These are phyloP conservation scores for Avena eriantha DNA, from an alignment of 176 grass and related monocot species.

Conservation along the genomic window DNA sequence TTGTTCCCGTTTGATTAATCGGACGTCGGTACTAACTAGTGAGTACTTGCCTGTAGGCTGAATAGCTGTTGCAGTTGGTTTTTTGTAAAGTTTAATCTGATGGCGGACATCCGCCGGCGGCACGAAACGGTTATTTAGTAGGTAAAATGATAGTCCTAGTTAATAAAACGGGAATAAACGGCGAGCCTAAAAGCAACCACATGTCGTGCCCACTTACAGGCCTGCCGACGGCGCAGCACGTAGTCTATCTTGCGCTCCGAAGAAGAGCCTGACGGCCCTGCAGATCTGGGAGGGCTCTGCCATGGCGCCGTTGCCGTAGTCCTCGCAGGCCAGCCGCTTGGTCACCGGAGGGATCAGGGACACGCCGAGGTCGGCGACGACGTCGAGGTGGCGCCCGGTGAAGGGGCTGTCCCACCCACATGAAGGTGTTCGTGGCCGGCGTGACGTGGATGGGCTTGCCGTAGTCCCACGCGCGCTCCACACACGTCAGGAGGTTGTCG, in stretches of 20 bases:
- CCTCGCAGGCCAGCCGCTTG: conserved; percentile 71
- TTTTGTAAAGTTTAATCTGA: no score
- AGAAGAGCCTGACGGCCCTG: conserved; percentile 52
- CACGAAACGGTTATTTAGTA: no score
- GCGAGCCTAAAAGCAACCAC: no score
- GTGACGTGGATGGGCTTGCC: conserved; percentile 76
- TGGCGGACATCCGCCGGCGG: no score
- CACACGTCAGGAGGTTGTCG: conserved; percentile 88
- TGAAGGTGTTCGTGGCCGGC: conserved; percentile 87
- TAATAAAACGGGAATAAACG: no score
- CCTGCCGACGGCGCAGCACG: no score
- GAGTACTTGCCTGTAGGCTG: no score
- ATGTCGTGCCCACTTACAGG: no score
- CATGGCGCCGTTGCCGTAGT: conserved; percentile 76
- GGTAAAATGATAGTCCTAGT: no score
- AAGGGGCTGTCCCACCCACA: conserved; percentile 88
- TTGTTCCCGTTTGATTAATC: no score
- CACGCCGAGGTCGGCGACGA: conserved; percentile 55
- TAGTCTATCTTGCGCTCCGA: conserved; percentile 10
- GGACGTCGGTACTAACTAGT: no score
- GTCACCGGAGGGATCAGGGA: conserved; percentile 60
- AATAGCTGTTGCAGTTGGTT: no score
- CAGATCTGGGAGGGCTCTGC: conserved; percentile 65
- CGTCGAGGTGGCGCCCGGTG: conserved; percentile 64
- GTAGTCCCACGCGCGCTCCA: conserved; percentile 82